Percentiles rank a stretch among this genome's conserved stretches.
Conservation (phyloP, 2,329 filamentous ascomycete species). For the Cercospora berteroae region DNA sequence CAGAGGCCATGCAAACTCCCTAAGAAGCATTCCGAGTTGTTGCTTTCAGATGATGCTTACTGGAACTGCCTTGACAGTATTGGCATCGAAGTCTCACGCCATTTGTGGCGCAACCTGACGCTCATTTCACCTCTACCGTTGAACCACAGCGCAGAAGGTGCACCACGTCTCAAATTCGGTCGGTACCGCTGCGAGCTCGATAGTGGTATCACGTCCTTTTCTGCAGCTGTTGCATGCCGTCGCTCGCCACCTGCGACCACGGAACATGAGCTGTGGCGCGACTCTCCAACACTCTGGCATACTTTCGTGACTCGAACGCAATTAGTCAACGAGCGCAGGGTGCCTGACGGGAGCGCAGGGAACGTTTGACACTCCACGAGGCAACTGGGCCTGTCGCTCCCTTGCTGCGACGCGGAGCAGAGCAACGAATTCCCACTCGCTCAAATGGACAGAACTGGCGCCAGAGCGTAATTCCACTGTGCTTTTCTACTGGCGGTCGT, state of each 20-base stretch:
- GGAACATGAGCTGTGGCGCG: background rate
- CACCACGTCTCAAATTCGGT: background rate
- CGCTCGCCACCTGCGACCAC: background rate
- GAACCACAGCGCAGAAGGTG: background rate
- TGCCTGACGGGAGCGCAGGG: background rate
- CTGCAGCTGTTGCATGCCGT: background rate
- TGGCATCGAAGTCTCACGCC: background rate
- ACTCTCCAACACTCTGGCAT: background rate
- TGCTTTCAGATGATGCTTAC: background rate
- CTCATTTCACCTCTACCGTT: background rate
- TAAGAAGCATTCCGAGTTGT: too few species aligned
- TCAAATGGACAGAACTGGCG: background rate
- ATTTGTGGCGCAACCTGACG: background rate
- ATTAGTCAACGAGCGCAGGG: background rate
- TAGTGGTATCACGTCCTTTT: background rate
- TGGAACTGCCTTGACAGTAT: background rate
- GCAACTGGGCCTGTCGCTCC: background rate
- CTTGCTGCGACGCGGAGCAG: background rate
- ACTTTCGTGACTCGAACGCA: background rate
- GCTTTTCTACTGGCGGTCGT: background rate
- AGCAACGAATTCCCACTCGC: background rate
- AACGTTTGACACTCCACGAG: background rate
- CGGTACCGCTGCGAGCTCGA: background rate
- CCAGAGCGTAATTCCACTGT: background rate
- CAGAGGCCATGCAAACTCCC: background rate